Percentiles rank a stretch among this genome's conserved stretches.
Conservation (phyloP, 306 rosid species). For the Quercus bicolor region DNA sequence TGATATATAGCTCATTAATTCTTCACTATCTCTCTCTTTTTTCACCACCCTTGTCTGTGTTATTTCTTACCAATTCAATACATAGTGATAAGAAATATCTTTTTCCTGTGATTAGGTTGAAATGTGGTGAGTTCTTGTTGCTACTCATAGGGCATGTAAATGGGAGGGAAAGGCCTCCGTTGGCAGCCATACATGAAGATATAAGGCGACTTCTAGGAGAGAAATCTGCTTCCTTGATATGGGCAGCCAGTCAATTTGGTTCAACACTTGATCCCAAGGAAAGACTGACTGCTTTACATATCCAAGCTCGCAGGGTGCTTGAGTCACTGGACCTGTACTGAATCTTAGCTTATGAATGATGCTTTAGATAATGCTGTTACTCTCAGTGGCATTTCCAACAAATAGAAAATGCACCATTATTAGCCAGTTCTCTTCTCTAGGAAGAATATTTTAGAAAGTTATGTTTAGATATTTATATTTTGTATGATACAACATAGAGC, state of each 20-base stretch:
- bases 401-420: constrained; percentile 10
- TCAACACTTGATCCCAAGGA: constrained; percentile 86
- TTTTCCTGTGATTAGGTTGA: constrained; percentile 54
- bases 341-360: background rate
- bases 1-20: background rate
- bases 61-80: background rate
- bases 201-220: constrained; percentile 81
- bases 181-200: constrained; percentile 81
- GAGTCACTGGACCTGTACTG: constrained; percentile 1
- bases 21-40: background rate
- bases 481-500: background rate
- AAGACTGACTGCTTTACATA: constrained; percentile 34
- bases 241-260: constrained; percentile 96
- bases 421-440: background rate
- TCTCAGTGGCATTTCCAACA: background rate
- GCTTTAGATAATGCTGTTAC: background rate
- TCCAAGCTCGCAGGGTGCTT: constrained; percentile 69
- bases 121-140: constrained; percentile 89
- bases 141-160: constrained; percentile 87
- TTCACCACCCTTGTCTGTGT: background rate
- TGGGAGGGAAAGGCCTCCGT: constrained; percentile 65
- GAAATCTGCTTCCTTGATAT: constrained; percentile 91
- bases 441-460: background rate
- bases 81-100: background rate
- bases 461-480: background rate